Evolutionary conservation across 2,329 filamentous ascomycete genomes (phyloP).

Genomic region (Trichoderma brevicompactum): DNA sequence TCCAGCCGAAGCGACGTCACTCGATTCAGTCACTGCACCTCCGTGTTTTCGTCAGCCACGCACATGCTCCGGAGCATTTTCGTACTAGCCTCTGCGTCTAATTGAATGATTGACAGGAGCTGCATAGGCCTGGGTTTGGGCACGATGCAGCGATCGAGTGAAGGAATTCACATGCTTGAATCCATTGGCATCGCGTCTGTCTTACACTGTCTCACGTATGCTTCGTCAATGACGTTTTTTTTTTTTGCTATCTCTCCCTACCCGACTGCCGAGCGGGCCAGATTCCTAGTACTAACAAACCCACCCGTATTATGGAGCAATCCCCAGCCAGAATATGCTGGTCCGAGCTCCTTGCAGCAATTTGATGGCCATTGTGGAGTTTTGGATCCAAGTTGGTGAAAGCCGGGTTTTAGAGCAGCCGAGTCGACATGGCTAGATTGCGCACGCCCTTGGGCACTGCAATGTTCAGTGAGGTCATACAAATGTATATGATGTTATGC

Average conservation of each 20-base stretch:
- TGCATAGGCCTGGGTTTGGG: no score
- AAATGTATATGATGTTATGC: no score
- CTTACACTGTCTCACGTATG: conserved; percentile 4
- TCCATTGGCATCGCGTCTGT: neutral
- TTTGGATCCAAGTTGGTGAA: neutral
- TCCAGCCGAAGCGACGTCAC: conserved; percentile 29
- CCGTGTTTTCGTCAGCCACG: conserved; percentile 13
- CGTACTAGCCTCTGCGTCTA: neutral
- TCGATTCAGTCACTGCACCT: neutral
- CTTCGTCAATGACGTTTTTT: conserved; percentile 23
- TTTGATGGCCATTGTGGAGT: conserved; percentile 22
- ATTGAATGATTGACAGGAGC: neutral
- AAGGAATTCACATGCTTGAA: neutral
- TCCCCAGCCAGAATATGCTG: conserved; percentile 14
- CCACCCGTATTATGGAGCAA: conserved; percentile 13
- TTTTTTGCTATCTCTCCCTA: conserved; percentile 1
- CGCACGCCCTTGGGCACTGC: no score
- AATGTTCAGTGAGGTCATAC: no score
- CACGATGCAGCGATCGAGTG: no score
- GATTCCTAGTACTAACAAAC: neutral
- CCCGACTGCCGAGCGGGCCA: conserved; percentile 19
- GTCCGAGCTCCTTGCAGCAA: conserved; percentile 28
- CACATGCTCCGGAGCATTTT: conserved; percentile 23
- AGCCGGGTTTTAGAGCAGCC: conserved; percentile 11
- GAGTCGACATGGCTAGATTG: neutral